Conservation (phyloP, 306 rosid species). For the Inga oerstediana region DNA sequence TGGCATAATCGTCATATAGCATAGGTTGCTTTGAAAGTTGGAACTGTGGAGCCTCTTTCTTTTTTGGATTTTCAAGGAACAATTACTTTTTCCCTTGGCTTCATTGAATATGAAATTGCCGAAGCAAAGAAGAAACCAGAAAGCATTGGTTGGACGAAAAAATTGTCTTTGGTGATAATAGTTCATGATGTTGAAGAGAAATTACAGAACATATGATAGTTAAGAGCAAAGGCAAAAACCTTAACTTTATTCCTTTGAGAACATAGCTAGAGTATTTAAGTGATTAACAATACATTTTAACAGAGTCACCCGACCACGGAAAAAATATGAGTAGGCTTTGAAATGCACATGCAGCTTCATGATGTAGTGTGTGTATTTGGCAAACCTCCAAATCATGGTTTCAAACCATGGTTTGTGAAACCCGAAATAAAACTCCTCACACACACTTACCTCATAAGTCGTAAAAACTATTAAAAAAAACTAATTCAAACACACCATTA, state of each 20-base stretch:
- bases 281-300: not conserved
- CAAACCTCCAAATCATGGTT: no score
- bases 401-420: no score
- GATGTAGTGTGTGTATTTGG: no score
- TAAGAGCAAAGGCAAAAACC: not conserved
- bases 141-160: not conserved
- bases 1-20: constrained; percentile 9
- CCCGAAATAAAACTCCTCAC: no score
- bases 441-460: no score
- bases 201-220: not conserved
- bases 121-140: not conserved
- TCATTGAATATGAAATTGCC: not conserved
- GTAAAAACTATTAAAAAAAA: no score
- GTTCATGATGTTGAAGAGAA: not conserved
- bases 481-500: no score
- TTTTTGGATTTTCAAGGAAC: constrained; percentile 7
- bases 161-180: not conserved
- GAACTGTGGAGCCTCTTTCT: not conserved
- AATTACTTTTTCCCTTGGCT: not conserved
- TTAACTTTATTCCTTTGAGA: not conserved
- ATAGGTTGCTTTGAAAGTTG: constrained; percentile 16
- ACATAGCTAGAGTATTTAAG: not conserved
- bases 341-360: not conserved
- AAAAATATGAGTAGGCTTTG: not conserved
- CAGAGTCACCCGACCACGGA: not conserved